Evolutionary conservation across 805 yeast genomes (phyloP).

Genomic region (Ogataea neopini): DNA sequence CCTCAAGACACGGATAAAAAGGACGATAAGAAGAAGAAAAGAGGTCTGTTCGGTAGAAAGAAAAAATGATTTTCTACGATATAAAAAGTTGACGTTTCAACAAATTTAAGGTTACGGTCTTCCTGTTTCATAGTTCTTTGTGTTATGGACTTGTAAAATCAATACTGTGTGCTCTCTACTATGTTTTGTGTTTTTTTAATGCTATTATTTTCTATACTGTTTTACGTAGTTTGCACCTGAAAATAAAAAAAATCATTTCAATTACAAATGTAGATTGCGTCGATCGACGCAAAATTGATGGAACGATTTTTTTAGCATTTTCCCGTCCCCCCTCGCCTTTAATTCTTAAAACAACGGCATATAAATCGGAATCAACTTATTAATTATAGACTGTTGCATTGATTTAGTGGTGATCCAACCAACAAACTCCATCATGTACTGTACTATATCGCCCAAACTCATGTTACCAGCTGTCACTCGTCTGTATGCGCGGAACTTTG

Average conservation of each 20-base stretch:
- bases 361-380: background rate
- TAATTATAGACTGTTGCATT: background rate
- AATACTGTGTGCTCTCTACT: background rate
- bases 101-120: background rate
- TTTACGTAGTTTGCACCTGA: background rate
- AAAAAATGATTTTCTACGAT: conserved; percentile 33
- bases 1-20: conserved; percentile 31
- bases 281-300: background rate
- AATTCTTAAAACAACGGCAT: background rate
- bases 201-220: background rate
- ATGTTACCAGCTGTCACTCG: background rate
- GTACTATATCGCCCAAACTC: background rate
- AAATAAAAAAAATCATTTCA: background rate
- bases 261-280: background rate
- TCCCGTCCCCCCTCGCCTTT: background rate
- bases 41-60: conserved; percentile 76
- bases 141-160: conserved; percentile 1
- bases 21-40: conserved; percentile 52
- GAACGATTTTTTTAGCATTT: background rate
- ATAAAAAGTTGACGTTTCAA: background rate
- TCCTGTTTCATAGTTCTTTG: background rate
- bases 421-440: background rate
- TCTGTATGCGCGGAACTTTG: background rate
- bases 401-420: background rate
- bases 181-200: background rate